Base-by-base conservation (phyloP, 768 basidiomycete species). In the Panaeolus cyanescens region DNA sequence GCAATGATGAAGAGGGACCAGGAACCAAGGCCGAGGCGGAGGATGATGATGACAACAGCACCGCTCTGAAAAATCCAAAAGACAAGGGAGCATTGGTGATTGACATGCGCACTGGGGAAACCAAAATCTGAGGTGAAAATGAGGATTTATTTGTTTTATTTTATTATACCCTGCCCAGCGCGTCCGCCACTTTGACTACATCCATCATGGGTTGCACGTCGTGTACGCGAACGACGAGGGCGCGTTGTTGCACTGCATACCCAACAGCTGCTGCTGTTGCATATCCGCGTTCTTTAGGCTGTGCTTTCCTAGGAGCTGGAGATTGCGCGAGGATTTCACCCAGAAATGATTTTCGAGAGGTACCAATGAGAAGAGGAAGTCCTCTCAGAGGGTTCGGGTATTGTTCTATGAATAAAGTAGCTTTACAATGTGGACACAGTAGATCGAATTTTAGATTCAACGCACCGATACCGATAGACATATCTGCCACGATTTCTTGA, bases 321-420 rank as follows among this genome's bases (percentile, higher is more conserved):
- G 77, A 73, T 54, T 79, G 71, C 4, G 79, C 76, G 12, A 94
- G 80, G 20, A 94, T 78, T 2, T 74, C 72, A 0, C 93, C 94
- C 8, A 96, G 77, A 72, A 96, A 94, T 0, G 91, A 89, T 71
- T 99, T 99, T 54, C 89, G 79, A 9, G 93, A 96, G 1, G 87
- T 73, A 2, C 95, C 95, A 28, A 96, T 83, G 5, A 99, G 79
- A 19, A 80, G 74, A 0, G 91, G 85, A 70, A 88, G 84, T 34
- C 89, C 84, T 55, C 73, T 73, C 31, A 91, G 75, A 3, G 79
- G 76, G 62, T 89, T 91, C 40, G 73, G 72, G 19, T 61, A 66
- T 40, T 40, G 4, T 5, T 40, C 39, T 19, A 33, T 55, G 7
- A 53, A 55, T 28, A 25, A 13, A 28, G 54, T 25, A 33, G 20